A percentile compares a stretch with the other conserved stretches of the same genome.
These are phyloP conservation scores for Podaxis sp. DNA, from an alignment of 768 basidiomycete species.

Conservation along the genomic window DNA sequence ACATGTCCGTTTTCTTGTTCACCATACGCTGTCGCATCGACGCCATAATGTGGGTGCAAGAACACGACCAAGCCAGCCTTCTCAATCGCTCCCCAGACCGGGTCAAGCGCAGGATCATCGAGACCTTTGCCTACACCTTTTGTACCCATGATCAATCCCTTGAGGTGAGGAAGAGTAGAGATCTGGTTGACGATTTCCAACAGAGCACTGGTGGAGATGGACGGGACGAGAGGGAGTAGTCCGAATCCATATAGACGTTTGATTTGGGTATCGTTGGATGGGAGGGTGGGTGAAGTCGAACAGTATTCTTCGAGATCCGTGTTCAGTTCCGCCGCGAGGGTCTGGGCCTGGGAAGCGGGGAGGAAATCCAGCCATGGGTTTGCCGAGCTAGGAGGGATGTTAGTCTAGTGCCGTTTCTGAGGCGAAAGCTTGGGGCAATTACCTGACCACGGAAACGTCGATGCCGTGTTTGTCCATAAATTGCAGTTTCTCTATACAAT, in stretches of 20 bases:
- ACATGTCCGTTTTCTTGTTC: conserved; percentile 81
- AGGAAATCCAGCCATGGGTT: conserved; percentile 94
- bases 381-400: conserved; percentile 51
- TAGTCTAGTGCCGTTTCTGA: too few species aligned
- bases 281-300: conserved; percentile 49
- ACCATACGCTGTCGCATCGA: conserved; percentile 72
- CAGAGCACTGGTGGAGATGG: conserved; percentile 48
- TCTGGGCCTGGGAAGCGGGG: conserved; percentile 57
- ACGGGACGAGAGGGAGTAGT: conserved; percentile 75
- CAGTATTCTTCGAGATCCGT: conserved; percentile 77
- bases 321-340: conserved; percentile 69
- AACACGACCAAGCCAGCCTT: conserved; percentile 70
- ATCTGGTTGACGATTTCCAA: conserved; percentile 68
- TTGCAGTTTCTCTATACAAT: conserved; percentile 54
- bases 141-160: conserved; percentile 79
- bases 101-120: conserved; percentile 75
- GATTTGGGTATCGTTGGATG: conserved; percentile 28
- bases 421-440: conserved; percentile 7
- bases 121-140: conserved; percentile 73
- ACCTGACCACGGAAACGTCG: conserved; percentile 77
- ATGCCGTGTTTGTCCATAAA: conserved; percentile 87
- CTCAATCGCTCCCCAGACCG: conserved; percentile 78
- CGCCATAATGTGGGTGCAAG: conserved; percentile 84
- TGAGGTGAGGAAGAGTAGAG: conserved; percentile 57
- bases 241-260: conserved; percentile 82